Percentiles rank a stretch among this genome's conserved stretches.
These are phyloP conservation scores for Lactifluus piperatus DNA, from an alignment of 768 basidiomycete genomes.

Conservation along the genomic window DNA sequence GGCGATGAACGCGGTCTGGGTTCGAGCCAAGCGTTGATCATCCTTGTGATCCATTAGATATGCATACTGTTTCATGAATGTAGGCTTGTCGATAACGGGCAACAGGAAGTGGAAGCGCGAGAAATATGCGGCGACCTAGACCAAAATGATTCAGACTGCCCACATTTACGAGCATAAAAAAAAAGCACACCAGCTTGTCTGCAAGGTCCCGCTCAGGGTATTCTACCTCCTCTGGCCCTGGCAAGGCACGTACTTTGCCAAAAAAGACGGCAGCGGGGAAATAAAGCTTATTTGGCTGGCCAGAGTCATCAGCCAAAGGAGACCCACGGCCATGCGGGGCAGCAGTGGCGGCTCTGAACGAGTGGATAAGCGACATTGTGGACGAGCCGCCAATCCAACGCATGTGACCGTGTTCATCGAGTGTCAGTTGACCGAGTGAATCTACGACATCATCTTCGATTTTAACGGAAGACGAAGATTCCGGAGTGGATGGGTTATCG, in stretches of 20 bases:
- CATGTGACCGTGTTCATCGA: conserved; percentile 86
- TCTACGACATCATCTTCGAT: conserved; percentile 73
- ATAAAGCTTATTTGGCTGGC: conserved; percentile 76
- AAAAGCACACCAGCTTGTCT: conserved; percentile 70
- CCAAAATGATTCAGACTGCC: conserved; percentile 22
- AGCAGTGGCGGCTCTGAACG: conserved; percentile 68
- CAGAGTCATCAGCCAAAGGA: conserved; percentile 77
- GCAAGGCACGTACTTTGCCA: conserved; percentile 75
- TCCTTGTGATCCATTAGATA: conserved; percentile 63
- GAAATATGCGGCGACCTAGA: conserved; percentile 82
- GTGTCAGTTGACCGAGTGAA: conserved; percentile 77
- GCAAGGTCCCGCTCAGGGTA: conserved; percentile 79
- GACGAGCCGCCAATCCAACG: conserved; percentile 91
- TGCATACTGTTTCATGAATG: conserved; percentile 65
- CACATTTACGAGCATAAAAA: not conserved
- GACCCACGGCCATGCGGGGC: conserved; percentile 70
- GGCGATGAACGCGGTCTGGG: conserved; percentile 68
- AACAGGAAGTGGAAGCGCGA: conserved; percentile 78
- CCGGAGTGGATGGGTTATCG: conserved; percentile 25
- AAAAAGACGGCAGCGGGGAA: conserved; percentile 85
- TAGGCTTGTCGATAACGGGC: conserved; percentile 80
- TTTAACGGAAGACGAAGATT: conserved; percentile 41
- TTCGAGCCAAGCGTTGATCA: conserved; percentile 43
- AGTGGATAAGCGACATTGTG: conserved; percentile 87
- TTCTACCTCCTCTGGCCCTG: conserved; percentile 79